Conservation (phyloP, 2,329 filamentous ascomycete species). For the Exophiala dermatitidis region DNA sequence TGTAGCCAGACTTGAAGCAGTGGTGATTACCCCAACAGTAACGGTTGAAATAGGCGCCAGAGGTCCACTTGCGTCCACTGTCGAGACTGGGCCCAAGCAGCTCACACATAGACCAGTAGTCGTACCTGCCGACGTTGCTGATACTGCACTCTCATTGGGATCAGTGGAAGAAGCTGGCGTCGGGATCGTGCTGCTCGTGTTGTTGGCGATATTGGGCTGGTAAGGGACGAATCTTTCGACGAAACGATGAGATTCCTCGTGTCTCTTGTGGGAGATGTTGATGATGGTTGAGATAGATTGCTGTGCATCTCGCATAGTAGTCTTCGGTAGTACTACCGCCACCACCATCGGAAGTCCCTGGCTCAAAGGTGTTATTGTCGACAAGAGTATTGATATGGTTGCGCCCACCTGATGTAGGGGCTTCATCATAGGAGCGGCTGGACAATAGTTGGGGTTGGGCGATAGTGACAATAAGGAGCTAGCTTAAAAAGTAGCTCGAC, state of each 20-base stretch:
- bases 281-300: background rate
- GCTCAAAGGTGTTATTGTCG: background rate
- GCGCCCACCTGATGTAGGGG: background rate
- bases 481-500: background rate
- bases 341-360: background rate
- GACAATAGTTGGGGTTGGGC: background rate
- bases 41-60: too few relatives aligned
- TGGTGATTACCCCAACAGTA: too few relatives aligned
- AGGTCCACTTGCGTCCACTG: too few relatives aligned
- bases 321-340: conserved; percentile 8
- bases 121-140: too few relatives aligned
- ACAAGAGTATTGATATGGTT: background rate
- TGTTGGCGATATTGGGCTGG: background rate
- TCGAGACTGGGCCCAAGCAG: too few relatives aligned
- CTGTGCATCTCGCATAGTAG: conserved; percentile 10
- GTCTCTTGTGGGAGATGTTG: background rate
- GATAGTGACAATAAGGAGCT: background rate
- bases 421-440: background rate
- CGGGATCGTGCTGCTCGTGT: background rate
- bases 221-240: background rate
- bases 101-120: too few relatives aligned
- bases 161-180: background rate
- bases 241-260: background rate
- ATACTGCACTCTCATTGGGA: background rate
- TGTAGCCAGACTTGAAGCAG: too few relatives aligned